A percentile compares a stretch with the other conserved stretches of the same genome.
Evolutionary conservation across 768 basidiomycete genomes (phyloP).

Genomic region (Russula vinacea): DNA sequence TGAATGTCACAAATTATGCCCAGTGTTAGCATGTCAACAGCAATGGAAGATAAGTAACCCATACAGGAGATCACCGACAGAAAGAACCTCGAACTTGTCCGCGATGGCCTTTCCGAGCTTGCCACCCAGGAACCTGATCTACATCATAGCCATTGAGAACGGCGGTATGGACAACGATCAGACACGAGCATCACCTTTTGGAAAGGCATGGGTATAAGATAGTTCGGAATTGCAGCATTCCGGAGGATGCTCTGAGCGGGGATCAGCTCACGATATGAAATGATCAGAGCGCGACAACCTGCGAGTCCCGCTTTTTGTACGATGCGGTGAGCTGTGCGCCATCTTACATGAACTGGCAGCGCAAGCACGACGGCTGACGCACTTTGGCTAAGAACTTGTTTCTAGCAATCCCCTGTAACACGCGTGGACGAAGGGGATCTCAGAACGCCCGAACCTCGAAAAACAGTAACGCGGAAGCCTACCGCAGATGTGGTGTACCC

Average conservation of each 20-base stretch:
- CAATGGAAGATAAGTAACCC: constrained; percentile 33
- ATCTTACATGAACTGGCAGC: not conserved
- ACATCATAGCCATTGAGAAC: constrained; percentile 8
- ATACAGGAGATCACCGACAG: constrained; percentile 87
- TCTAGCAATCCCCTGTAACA: constrained; percentile 72
- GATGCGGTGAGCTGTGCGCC: constrained; percentile 72
- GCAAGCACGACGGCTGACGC: constrained; percentile 13
- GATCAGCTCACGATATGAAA: constrained; percentile 1
- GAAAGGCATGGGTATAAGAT: constrained; percentile 81
- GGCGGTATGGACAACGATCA: not conserved
- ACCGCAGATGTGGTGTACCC: constrained; percentile 96
- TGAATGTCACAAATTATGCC: constrained; percentile 31
- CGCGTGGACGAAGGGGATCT: not conserved
- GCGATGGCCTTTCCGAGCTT: constrained; percentile 89
- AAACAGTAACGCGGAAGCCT: constrained; percentile 33
- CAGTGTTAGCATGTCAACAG: not conserved
- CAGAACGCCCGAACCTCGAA: not conserved
- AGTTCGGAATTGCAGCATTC: constrained; percentile 77
- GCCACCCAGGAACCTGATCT: constrained; percentile 94
- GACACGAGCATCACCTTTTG: constrained; percentile 35
- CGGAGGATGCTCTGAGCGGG: constrained; percentile 71
- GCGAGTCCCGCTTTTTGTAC: constrained; percentile 85
- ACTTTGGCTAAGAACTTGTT: constrained; percentile 97
- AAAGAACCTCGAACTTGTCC: constrained; percentile 82
- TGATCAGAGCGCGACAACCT: constrained; percentile 45